These are phyloP conservation scores for Dactylonectria estremocensis DNA, from an alignment of 2,329 filamentous ascomycete species.

Conservation along the genomic window DNA sequence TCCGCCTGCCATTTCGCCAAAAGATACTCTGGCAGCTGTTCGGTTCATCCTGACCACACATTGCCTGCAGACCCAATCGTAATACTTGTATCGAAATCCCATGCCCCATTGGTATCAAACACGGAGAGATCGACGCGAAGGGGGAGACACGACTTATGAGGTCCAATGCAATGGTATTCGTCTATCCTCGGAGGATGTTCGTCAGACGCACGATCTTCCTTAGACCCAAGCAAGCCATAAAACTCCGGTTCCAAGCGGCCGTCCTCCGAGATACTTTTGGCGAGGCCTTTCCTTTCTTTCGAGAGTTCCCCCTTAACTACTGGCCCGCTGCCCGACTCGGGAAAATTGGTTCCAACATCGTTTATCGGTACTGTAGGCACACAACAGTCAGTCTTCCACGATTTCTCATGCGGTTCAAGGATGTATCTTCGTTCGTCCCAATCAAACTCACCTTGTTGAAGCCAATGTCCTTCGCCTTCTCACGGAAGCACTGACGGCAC, in stretches of 20 bases:
- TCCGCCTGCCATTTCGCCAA: constrained; percentile 4
- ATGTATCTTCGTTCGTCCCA: neutral
- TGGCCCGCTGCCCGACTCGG: constrained; percentile 43
- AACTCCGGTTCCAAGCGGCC: constrained; percentile 64
- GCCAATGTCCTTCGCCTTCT: constrained; percentile 81
- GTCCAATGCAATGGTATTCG: constrained; percentile 60
- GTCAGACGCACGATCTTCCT: constrained; percentile 60
- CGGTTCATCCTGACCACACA: constrained; percentile 8
- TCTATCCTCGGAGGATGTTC: constrained; percentile 61
- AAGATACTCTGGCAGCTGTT: constrained; percentile 8
- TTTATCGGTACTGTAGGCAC: constrained; percentile 57
- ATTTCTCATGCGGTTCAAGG: neutral
- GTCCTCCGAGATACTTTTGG: constrained; percentile 58
- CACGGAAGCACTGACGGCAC: constrained; percentile 85
- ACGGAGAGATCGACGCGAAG: constrained; percentile 22
- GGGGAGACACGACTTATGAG: constrained; percentile 36
- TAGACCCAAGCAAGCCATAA: constrained; percentile 62
- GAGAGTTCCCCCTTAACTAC: constrained; percentile 45
- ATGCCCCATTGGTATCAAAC: constrained; percentile 8
- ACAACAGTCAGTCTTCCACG: constrained; percentile 36
- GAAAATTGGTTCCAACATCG: constrained; percentile 48
- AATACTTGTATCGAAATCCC: constrained; percentile 9
- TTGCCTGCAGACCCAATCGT: constrained; percentile 6
- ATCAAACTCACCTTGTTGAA: constrained; percentile 75
- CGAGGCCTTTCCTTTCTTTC: constrained; percentile 53